Evolutionary conservation across 164 flowering plant species (phyloP), one percentile per base, ranked within the genome.

Genomic region (Taxillus chinensis): DNA sequence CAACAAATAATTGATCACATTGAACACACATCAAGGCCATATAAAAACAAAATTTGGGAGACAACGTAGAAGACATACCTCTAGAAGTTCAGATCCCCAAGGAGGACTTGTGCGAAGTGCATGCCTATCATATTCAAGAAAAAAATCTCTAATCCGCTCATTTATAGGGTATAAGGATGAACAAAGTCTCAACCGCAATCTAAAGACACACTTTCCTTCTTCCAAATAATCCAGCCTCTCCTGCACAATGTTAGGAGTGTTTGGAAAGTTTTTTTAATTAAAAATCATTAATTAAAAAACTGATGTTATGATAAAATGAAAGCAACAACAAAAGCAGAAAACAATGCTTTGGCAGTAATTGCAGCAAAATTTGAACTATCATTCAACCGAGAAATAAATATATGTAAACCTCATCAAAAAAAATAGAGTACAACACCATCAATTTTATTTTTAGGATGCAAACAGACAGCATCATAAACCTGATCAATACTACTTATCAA

Each of bases 41-140:
- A 17, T 41, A 39, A 53, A 3, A 48, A 46, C 42, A 10, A 12
- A 48, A 50, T 46, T 17, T 14, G 37, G 49, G 42, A 7, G 9
- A 48, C 39, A 39, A 62, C 9, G 45, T 14, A 51, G 38, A 8
- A 45, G 49, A 61, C 66, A 27, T 77, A 90, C 99, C 96, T 93
- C 97, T 57, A 93, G 88, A 68, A 93, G 96, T 75, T 93, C 99
- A 70, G 99, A 89, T 55, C 99, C 99, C 99, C 99, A 93, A 71
- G 97, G 99, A 43, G 99, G 85, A 62, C 99, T 90, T 69, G 99
- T 89, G 14, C 92, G 91, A 62, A 93, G 97, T 56, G 90, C 83
- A 74, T 93, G 99, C 64, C 97, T 77, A 65, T 93, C 99, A 69
- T 88, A 93, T 75, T 93, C 99, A 62, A 90, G 92, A 61, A 90